phyloP scores from a whole-genome alignment of 116 monocot genomes.

The Iris pallida region DNA sequence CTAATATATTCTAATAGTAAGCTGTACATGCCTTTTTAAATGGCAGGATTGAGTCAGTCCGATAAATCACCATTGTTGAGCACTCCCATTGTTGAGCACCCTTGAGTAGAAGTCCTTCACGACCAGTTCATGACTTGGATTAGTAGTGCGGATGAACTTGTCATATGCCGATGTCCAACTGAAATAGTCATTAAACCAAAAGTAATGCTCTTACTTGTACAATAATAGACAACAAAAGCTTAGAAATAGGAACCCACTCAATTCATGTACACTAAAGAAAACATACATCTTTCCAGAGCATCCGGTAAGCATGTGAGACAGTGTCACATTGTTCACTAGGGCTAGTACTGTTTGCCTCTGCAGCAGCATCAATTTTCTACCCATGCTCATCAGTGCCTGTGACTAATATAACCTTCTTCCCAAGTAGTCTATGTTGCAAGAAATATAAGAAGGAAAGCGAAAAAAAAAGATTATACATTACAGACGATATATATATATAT shows the following conservation, averaged over 20 bases:
- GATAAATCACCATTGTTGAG: constrained; percentile 78
- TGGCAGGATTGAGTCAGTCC: too few relatives aligned
- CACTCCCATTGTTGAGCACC: too few relatives aligned
- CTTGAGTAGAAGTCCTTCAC: constrained; percentile 90
- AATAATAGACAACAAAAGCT: not conserved
- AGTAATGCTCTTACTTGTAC: not conserved
- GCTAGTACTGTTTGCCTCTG: constrained; percentile 52
- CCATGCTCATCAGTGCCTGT: constrained; percentile 99
- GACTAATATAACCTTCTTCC: constrained; percentile 77
- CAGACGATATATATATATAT: too few relatives aligned
- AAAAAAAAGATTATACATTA: not conserved
- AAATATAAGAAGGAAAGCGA: not conserved
- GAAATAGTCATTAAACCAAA: constrained; percentile 19
- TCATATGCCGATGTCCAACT: constrained; percentile 89
- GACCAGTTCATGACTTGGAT: constrained; percentile 69
- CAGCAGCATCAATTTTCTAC: constrained; percentile 93
- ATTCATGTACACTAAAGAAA: not conserved
- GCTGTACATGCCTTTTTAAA: too few relatives aligned
- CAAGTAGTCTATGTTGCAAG: constrained; percentile 59
- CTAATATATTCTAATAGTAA: too few relatives aligned
- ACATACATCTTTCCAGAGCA: constrained; percentile 87
- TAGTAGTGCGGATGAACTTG: constrained; percentile 92
- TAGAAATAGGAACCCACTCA: not conserved
- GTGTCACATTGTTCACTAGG: constrained; percentile 74
- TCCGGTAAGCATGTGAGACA: constrained; percentile 58